Evolutionary conservation across 192 early-diverging fungal species (phyloP).

Genomic region (Umbelopsis isabellina): DNA sequence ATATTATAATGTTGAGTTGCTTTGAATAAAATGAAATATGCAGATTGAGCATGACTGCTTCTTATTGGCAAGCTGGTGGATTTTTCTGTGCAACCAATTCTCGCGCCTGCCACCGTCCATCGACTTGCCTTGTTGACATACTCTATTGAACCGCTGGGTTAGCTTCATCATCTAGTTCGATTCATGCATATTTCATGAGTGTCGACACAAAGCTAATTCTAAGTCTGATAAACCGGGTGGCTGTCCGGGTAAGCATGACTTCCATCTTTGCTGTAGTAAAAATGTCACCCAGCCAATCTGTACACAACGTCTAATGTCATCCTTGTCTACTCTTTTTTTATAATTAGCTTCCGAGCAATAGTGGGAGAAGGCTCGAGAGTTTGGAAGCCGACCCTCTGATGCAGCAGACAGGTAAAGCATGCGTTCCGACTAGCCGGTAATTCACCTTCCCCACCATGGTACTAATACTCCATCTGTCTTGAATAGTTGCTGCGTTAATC

Average conservation of each 20-base stretch:
- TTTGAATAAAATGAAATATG: no score
- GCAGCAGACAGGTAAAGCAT: conserved; percentile 58
- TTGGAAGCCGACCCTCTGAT: conserved; percentile 80
- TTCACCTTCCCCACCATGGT: neutral
- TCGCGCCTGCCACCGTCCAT: neutral
- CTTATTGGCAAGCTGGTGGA: neutral
- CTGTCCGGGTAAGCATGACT: conserved; percentile 31
- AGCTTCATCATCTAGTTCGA: conserved; percentile 13
- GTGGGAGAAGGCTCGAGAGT: conserved; percentile 60
- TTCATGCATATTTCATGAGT: conserved; percentile 30
- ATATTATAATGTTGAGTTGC: no score
- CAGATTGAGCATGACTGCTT: neutral
- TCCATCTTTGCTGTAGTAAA: neutral
- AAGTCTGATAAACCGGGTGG: conserved; percentile 40
- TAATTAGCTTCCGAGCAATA: conserved; percentile 74
- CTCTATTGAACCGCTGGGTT: conserved; percentile 16
- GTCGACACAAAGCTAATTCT: conserved; percentile 38
- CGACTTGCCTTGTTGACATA: neutral
- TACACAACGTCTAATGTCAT: conserved; percentile 7
- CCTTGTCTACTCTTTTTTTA: conserved; percentile 15
- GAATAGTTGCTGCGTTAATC: conserved; percentile 67
- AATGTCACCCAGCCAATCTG: neutral
- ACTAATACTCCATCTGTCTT: neutral
- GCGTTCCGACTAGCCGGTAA: neutral
- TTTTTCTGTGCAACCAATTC: conserved; percentile 1